Base-by-base conservation (phyloP, 768 basidiomycete genomes). In the Lactifluus rugatus region DNA sequence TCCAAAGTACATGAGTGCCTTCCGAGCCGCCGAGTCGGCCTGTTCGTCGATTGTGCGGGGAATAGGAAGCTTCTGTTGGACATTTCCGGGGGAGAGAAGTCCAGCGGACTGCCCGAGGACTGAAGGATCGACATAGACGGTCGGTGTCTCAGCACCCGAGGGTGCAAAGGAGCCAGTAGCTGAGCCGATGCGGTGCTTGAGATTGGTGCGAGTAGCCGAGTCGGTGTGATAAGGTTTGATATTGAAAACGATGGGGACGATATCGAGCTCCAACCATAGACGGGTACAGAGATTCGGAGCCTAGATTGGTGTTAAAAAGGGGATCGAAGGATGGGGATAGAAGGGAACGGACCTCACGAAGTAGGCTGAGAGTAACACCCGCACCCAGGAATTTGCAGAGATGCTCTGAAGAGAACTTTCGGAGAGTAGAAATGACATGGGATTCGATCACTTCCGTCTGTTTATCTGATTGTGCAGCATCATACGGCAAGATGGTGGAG, bases 361-460 rank as follows among this genome's bases (percentile, higher is more conserved):
- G 76, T 58, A 93, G 76, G 25, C 73, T 68, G 52, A 89, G 71
- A 41, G 89, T 87, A 56, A 93, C 78, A 65, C 89, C 89, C 5
- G 85, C 85, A 64, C 88, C 88, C 61, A 91, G 76, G 76, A 92
- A 89, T 75, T 91, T 90, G 79, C 88, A 87, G 23, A 90, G 71
- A 69, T 92, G 89, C 63, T 86, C 84, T 26, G 75, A 73, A 47
- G 82, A 81, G 75, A 91, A 90, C 65, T 81, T 81, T 68, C 81
- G 80, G 52, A 92, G 70, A 11, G 79, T 78, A n/a, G 81, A 72
- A 56, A 88, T 66, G 62, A 90, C 76, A 62, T 82, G 80, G 48
- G 71, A 72, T 69, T 86, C 84, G 67, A 91, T 86, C 23, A 74
- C 75, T 54, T 78, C 70, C 13, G 79, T 77, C 66, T 78, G 85